Evolutionary conservation across 2,329 filamentous ascomycete genomes (phyloP).

Genomic region (Fusarium pseudocircinatum): DNA sequence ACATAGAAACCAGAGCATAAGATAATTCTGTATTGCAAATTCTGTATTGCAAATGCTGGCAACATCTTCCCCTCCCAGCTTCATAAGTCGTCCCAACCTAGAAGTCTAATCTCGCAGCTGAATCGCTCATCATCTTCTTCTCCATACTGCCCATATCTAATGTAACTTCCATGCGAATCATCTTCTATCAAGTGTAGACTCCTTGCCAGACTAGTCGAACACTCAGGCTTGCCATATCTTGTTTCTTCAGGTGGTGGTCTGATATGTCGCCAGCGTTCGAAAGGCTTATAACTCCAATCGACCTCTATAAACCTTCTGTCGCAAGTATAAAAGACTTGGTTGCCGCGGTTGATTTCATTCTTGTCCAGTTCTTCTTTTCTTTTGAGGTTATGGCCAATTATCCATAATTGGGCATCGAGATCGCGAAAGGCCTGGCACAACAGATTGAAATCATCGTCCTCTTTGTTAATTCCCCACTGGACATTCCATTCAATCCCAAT

Average conservation of each 20-base stretch:
- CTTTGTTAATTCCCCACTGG: accelerated
- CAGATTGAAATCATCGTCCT: accelerated
- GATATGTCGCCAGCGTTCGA: background rate
- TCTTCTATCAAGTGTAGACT: too few relatives aligned
- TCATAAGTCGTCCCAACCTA: background rate
- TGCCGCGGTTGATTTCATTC: too few relatives aligned
- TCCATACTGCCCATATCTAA: background rate
- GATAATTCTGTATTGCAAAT: too few relatives aligned
- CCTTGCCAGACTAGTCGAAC: too few relatives aligned
- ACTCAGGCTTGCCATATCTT: too few relatives aligned
- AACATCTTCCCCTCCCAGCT: too few relatives aligned
- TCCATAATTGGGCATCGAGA: background rate
- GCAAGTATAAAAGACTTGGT: background rate
- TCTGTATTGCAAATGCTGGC: too few relatives aligned
- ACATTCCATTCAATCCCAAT: background rate
- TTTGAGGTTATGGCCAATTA: background rate
- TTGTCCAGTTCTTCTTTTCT: background rate
- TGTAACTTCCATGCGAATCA: too few relatives aligned
- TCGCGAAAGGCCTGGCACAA: background rate
- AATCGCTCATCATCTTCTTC: background rate
- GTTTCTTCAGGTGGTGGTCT: too few relatives aligned
- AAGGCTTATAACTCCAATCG: accelerated
- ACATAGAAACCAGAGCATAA: too few relatives aligned
- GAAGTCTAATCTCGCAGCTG: background rate
- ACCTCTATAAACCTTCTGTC: background rate